These are phyloP conservation scores for Amanita jacksonii DNA, from an alignment of 768 basidiomycete species.

Conservation along the genomic window DNA sequence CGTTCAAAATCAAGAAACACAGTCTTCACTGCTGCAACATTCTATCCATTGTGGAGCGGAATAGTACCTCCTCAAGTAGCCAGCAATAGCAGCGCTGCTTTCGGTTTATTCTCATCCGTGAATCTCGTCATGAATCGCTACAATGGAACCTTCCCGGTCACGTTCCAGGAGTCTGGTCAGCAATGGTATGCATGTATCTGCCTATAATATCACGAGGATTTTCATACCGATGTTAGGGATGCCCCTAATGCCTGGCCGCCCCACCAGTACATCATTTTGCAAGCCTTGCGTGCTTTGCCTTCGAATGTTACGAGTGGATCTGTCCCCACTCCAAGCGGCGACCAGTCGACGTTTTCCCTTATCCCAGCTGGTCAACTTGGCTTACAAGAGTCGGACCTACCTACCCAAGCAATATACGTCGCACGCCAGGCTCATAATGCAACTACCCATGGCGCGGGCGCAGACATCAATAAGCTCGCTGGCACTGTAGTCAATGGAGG, in stretches of 20 bases:
- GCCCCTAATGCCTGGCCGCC: constrained; percentile 88
- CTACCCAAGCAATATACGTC: constrained; percentile 46
- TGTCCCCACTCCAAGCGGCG: constrained; percentile 40
- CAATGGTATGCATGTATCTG: constrained; percentile 51
- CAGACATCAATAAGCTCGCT: constrained; percentile 50
- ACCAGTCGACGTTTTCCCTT: constrained; percentile 54
- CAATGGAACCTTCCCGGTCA: constrained; percentile 79
- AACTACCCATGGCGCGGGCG: constrained; percentile 39
- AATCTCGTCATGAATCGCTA: constrained; percentile 78
- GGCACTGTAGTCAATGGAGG: constrained; percentile 61
- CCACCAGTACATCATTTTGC: constrained; percentile 71
- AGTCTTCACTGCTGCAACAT: constrained; percentile 67
- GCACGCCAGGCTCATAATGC: constrained; percentile 26
- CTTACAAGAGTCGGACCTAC: constrained; percentile 59
- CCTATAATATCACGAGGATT: not conserved
- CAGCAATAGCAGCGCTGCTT: constrained; percentile 44
- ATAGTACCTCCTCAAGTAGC: constrained; percentile 72
- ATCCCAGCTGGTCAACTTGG: constrained; percentile 79
- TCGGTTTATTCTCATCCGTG: constrained; percentile 63
- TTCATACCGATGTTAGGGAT: constrained; percentile 39
- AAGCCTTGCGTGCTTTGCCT: constrained; percentile 69
- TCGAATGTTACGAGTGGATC: constrained; percentile 51
- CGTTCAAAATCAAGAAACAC: constrained; percentile 53
- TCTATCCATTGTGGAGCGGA: constrained; percentile 81
- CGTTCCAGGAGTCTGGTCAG: constrained; percentile 67